These are phyloP conservation scores for Oryza glumipatula DNA, from an alignment of 176 grass and related monocot species.

Conservation along the genomic window DNA sequence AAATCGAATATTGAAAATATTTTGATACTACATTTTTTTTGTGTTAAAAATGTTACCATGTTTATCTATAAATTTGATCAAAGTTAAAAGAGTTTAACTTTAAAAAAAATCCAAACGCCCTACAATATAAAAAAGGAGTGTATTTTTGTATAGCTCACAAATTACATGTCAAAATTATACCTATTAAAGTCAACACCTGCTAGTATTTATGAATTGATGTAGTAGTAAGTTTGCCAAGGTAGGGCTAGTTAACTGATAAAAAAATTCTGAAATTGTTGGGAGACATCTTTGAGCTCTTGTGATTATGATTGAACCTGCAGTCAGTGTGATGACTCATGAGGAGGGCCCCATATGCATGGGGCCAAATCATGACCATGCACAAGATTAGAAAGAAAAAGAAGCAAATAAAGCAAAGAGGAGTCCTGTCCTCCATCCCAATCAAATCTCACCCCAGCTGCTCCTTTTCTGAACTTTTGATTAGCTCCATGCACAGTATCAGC, in stretches of 20 bases:
- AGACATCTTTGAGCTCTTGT: conserved; percentile 9
- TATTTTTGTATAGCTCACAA: background rate
- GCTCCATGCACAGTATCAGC: conserved; percentile 22
- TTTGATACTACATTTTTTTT: too few relatives aligned
- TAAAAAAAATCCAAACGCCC: too few relatives aligned
- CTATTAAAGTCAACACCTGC: too few relatives aligned
- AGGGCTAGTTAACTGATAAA: background rate
- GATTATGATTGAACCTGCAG: conserved; percentile 23
- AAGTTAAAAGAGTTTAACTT: too few relatives aligned
- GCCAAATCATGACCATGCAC: conserved; percentile 47
- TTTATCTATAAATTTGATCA: too few relatives aligned
- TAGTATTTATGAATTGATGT: background rate
- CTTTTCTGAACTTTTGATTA: conserved; percentile 40
- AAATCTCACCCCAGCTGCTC: conserved; percentile 19
- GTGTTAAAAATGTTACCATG: too few relatives aligned
- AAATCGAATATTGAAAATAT: too few relatives aligned
- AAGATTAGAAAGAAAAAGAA: conserved; percentile 45
- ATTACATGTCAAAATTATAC: too few relatives aligned
- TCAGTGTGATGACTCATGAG: background rate
- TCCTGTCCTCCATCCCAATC: conserved; percentile 42
- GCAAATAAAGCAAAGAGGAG: conserved; percentile 9
- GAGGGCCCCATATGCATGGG: conserved; percentile 41
- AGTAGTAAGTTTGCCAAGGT: background rate
- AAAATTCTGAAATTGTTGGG: background rate
- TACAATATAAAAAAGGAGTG: too few relatives aligned